Conservation (phyloP, 2,329 filamentous ascomycete species). For the Cyphellophora europaea region DNA sequence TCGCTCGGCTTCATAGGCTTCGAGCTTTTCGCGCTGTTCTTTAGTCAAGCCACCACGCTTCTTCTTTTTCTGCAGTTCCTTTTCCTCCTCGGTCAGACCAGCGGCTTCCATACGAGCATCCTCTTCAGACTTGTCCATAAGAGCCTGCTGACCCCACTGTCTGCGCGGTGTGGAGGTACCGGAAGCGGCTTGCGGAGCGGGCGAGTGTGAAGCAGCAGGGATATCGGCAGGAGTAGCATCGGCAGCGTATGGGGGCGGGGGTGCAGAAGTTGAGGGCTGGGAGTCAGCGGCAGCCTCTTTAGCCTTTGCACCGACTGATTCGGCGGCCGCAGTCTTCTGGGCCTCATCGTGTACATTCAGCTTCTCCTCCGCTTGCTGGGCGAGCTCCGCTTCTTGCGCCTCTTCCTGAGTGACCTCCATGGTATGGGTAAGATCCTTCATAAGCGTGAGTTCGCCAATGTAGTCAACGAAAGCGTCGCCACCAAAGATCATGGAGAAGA, state of each 20-base stretch:
- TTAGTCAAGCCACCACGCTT: slow-evolving; percentile 80
- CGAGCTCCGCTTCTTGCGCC: slow-evolving; percentile 59
- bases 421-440: slow-evolving; percentile 95
- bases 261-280: slow-evolving; percentile 6
- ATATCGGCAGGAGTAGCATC: slow-evolving; percentile 11
- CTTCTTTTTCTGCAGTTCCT: slow-evolving; percentile 70
- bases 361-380: slow-evolving; percentile 42
- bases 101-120: slow-evolving; percentile 56
- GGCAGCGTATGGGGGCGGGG: slow-evolving; percentile 13
- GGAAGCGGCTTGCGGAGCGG: slow-evolving; percentile 22
- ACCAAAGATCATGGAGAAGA: slow-evolving; percentile 97
- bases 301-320: slow-evolving; percentile 27
- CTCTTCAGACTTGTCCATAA: slow-evolving; percentile 83
- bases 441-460: slow-evolving; percentile 95
- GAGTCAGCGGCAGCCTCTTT: slow-evolving; percentile 4
- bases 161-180: slow-evolving; percentile 37
- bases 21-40: slow-evolving; percentile 87
- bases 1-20: slow-evolving; percentile 80
- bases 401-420: slow-evolving; percentile 95
- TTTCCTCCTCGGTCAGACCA: slow-evolving; percentile 62
- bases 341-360: slow-evolving; percentile 35
- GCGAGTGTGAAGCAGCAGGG: slow-evolving; percentile 7
- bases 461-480: slow-evolving; percentile 92
- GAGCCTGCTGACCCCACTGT: slow-evolving; percentile 66
- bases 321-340: slow-evolving; percentile 28